phyloP scores from a whole-genome alignment of 2,329 filamentous ascomycete genomes.

The Diplocarpon mali region DNA sequence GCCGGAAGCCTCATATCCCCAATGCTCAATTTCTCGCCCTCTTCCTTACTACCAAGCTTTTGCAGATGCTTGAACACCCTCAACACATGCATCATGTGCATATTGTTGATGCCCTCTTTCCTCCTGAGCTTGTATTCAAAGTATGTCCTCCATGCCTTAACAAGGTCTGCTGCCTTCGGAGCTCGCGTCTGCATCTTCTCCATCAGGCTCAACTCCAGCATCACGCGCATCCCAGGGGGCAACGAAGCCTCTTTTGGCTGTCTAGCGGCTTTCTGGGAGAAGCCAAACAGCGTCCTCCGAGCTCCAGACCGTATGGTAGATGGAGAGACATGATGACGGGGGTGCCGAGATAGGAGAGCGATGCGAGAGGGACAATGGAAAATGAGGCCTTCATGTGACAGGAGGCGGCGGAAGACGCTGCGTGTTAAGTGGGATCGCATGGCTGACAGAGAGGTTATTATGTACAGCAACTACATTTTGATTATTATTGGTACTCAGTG shows the following conservation, averaged over 20 bases:
- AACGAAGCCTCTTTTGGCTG: constrained; percentile 49
- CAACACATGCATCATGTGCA: constrained; percentile 52
- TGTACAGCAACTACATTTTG: constrained; percentile 7
- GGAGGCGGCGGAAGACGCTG: constrained; percentile 45
- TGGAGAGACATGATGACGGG: constrained; percentile 31
- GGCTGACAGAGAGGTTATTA: constrained; percentile 11
- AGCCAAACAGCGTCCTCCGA: constrained; percentile 48
- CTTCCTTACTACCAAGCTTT: constrained; percentile 19
- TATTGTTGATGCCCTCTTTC: constrained; percentile 44
- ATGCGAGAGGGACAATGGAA: constrained; percentile 25
- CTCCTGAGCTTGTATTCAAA: constrained; percentile 44
- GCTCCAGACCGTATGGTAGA: constrained; percentile 22
- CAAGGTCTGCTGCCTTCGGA: constrained; percentile 51
- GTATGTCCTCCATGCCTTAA: constrained; percentile 53
- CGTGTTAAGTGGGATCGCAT: constrained; percentile 53
- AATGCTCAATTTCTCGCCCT: constrained; percentile 10
- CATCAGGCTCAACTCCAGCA: constrained; percentile 57
- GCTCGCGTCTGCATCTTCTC: constrained; percentile 52
- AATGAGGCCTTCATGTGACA: constrained; percentile 35
- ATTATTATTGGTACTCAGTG: neutral
- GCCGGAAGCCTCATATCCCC: constrained; percentile 14
- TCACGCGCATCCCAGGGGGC: constrained; percentile 59
- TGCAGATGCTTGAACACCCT: constrained; percentile 52
- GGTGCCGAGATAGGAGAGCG: constrained; percentile 24
- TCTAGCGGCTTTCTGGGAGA: constrained; percentile 49